These are phyloP conservation scores for Orbilia blumenaviensis DNA, from an alignment of 2,329 filamentous ascomycete species.

Conservation along the genomic window DNA sequence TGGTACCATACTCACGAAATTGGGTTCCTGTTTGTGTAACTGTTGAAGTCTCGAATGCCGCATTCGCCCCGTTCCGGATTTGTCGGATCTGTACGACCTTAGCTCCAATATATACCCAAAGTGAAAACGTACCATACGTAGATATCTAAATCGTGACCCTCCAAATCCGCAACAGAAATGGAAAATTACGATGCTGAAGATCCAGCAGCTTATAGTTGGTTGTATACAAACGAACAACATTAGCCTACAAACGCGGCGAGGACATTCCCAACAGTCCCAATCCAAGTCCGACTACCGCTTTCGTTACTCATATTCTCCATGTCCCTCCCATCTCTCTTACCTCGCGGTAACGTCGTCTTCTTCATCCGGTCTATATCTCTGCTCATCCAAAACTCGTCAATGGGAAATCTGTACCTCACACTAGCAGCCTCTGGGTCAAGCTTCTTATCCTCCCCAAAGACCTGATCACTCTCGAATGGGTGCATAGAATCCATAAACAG, in stretches of 20 bases:
- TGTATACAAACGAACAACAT: too few species aligned
- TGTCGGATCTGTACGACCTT: too few species aligned
- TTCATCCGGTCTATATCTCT: slow-evolving; percentile 11
- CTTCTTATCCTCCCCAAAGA: slow-evolving; percentile 43
- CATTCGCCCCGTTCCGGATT: too few species aligned
- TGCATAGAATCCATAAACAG: slow-evolving; percentile 49
- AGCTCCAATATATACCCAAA: too few species aligned
- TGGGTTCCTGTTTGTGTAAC: background rate
- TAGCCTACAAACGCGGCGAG: slow-evolving; percentile 51
- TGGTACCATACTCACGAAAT: background rate
- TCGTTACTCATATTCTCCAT: background rate
- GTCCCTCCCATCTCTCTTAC: background rate
- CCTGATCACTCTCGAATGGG: slow-evolving; percentile 39
- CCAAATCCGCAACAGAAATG: too few species aligned
- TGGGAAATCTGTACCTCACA: slow-evolving; percentile 35
- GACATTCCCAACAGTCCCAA: slow-evolving; percentile 41
- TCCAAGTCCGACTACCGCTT: slow-evolving; percentile 20
- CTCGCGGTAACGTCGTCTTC: background rate
- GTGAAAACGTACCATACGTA: too few species aligned
- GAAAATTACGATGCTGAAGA: too few species aligned
- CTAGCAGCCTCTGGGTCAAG: slow-evolving; percentile 32
- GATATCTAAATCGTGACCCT: too few species aligned
- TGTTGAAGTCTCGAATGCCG: too few species aligned
- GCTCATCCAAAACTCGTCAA: slow-evolving; percentile 47
- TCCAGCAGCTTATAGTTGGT: too few species aligned